Evolutionary conservation across 164 flowering plant species (phyloP), one percentile per base, ranked within the genome.

Genomic region (Kingdonia uniflora): DNA sequence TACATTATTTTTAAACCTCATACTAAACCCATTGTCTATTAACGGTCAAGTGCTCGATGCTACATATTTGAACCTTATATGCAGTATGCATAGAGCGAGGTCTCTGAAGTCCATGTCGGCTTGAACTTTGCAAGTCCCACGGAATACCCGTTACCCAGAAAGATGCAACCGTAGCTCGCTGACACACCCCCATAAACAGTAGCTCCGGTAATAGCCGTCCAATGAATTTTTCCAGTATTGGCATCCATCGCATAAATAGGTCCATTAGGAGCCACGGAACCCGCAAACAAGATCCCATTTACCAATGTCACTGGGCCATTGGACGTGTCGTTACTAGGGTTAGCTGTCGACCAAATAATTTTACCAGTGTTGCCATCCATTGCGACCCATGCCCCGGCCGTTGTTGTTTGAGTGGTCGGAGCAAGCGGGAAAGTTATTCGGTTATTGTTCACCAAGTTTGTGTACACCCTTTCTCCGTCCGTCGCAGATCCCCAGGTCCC

Each of bases 401-500:
- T 72, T 11, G 84, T 72, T 6, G 55, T 65, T 24, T 26, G 57
- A 35, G 6, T 66, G 0, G 79, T 65, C 3, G 81, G 84, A n/a
- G 73, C 56, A 0, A 76, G 76, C 7, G 44, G 58, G 72, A 79
- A 74, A 14, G 15, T 44, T 13, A 45, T 7, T 6, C 57, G 16
- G 20, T 59, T 29, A 25, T 57, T 43, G 58, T 76, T 76, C 15
- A 40, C 75, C 11, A 76, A 71, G 72, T 76, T 76, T 1, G 78
- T 74, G 57, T 69, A 74, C 14, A 76, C 71, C 22, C 66, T 65
- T 44, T 1, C 24, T 14, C 73, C 75, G 22, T 76, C 75, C 2
- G 78, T 74, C 23, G 83, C 73, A 19, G 80, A 70, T 6, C 80
- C 80, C 83, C 83, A 76, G 2, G 52, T 56, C 42, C 84, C 80